phyloP scores from a whole-genome alignment of 495 filamentous ascomycete genomes.

The Podospora pseudocomata region DNA sequence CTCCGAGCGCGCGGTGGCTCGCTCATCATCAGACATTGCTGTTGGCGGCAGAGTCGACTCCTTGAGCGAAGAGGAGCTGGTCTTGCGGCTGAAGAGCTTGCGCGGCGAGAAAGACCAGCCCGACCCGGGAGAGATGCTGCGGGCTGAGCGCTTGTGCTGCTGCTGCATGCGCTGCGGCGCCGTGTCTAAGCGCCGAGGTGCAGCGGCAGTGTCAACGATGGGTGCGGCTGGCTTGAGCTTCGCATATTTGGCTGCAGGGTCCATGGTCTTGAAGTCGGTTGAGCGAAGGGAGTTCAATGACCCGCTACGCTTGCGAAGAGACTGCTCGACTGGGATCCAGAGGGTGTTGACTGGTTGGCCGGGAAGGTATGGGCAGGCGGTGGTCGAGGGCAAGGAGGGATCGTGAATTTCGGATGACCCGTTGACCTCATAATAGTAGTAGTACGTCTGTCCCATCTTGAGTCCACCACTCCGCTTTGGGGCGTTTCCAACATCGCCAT shows the following conservation, averaged over 20 bases:
- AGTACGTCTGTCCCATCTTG: slow-evolving; percentile 90
- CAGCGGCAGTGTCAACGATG: slow-evolving; percentile 45
- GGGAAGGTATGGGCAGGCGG: slow-evolving; percentile 77
- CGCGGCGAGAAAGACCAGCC: slow-evolving; percentile 42
- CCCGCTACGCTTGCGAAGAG: slow-evolving; percentile 48
- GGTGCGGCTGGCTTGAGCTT: slow-evolving; percentile 57
- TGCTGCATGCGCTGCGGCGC: slow-evolving; percentile 50
- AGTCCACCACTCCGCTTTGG: slow-evolving; percentile 70
- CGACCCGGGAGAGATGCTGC: slow-evolving; percentile 47
- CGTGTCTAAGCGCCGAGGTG: slow-evolving; percentile 50
- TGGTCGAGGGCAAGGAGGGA: slow-evolving; percentile 64
- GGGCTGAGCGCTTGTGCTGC: slow-evolving; percentile 44
- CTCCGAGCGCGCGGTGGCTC: slow-evolving; percentile 29
- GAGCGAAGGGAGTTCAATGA: slow-evolving; percentile 48
- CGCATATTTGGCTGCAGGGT: slow-evolving; percentile 71
- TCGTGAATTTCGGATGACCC: slow-evolving; percentile 71
- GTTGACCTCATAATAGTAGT: slow-evolving; percentile 89
- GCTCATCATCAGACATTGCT: slow-evolving; percentile 18
- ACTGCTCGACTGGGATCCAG: slow-evolving; percentile 68
- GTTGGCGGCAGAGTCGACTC: slow-evolving; percentile 6
- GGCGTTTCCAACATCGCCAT: slow-evolving; percentile 58
- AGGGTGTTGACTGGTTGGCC: slow-evolving; percentile 82
- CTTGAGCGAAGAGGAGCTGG: slow-evolving; percentile 32
- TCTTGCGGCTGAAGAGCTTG: slow-evolving; percentile 41
- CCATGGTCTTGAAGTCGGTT: slow-evolving; percentile 64